Conservation (phyloP, 2,329 filamentous ascomycete genomes). For the Ophiocordyceps camponoti-saundersi region DNA sequence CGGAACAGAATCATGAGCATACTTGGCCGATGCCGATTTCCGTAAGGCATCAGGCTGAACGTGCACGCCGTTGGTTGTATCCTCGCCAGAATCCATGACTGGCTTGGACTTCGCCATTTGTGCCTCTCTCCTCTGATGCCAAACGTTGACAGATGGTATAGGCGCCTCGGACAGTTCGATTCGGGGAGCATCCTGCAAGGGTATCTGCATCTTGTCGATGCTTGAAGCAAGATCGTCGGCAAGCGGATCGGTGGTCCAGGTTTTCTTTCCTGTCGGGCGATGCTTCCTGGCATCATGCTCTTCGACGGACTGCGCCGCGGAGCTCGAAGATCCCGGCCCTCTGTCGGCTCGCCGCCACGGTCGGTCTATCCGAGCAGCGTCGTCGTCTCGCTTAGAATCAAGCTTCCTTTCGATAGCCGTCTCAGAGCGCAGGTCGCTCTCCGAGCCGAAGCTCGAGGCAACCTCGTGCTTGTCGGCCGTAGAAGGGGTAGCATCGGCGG, state of each 20-base stretch:
- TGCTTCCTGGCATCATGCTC: conserved; percentile 28
- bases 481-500: conserved; percentile 7
- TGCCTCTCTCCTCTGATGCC: conserved; percentile 63
- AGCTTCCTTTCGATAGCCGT: conserved; percentile 14
- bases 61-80: conserved; percentile 11
- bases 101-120: conserved; percentile 34
- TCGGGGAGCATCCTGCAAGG: conserved; percentile 29
- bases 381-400: conserved; percentile 20
- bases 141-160: conserved; percentile 71
- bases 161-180: conserved; percentile 64
- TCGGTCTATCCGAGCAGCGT: conserved; percentile 19
- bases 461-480: conserved; percentile 16
- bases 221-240: conserved; percentile 31
- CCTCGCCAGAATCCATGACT: conserved; percentile 18
- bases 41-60: conserved; percentile 26
- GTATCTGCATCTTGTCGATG: conserved; percentile 38
- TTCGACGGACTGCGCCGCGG: conserved; percentile 48
- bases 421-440: conserved; percentile 18
- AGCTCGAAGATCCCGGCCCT: conserved; percentile 42
- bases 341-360: conserved; percentile 25
- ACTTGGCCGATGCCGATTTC: conserved; percentile 10
- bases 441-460: conserved; percentile 18
- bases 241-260: conserved; percentile 20
- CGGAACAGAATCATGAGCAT: conserved; percentile 5
- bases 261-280: conserved; percentile 47